These are phyloP conservation scores for Aspergillus fijiensis DNA, from an alignment of 2,329 filamentous ascomycete genomes.

Conservation along the genomic window DNA sequence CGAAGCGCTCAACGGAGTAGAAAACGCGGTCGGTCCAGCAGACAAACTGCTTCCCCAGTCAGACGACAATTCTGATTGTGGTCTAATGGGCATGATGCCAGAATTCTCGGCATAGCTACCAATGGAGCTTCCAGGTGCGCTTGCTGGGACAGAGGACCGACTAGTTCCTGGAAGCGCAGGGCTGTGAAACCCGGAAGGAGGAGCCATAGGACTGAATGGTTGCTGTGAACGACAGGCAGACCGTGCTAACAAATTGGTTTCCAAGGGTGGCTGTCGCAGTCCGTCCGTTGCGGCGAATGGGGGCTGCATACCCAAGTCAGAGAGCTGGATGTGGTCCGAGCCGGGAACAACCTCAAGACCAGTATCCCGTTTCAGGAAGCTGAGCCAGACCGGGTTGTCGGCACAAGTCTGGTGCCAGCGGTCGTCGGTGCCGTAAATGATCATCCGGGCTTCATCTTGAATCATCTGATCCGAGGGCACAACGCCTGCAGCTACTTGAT, in stretches of 20 bases:
- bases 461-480: constrained; percentile 40
- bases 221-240: constrained; percentile 22
- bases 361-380: constrained; percentile 45
- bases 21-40: constrained; percentile 32
- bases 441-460: constrained; percentile 36
- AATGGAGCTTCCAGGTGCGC: constrained; percentile 35
- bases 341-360: constrained; percentile 36
- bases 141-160: constrained; percentile 37
- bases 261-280: constrained; percentile 33
- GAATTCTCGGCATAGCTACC: constrained; percentile 38
- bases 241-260: constrained; percentile 32
- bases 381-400: constrained; percentile 48
- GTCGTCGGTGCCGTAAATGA: constrained; percentile 37
- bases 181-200: constrained; percentile 35
- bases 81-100: constrained; percentile 27
- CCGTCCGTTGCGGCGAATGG: constrained; percentile 44
- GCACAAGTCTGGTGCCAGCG: constrained; percentile 48
- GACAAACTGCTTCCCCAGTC: constrained; percentile 37
- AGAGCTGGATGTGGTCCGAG: constrained; percentile 36
- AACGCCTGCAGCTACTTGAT: constrained; percentile 33
- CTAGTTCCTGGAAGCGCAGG: constrained; percentile 31
- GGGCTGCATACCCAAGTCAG: constrained; percentile 44
- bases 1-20: constrained; percentile 30
- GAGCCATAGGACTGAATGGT: constrained; percentile 26
- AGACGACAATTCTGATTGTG: constrained; percentile 29